These are phyloP conservation scores for Boletus rufocinnamomeus DNA, from an alignment of 768 basidiomycete genomes.

Conservation along the genomic window DNA sequence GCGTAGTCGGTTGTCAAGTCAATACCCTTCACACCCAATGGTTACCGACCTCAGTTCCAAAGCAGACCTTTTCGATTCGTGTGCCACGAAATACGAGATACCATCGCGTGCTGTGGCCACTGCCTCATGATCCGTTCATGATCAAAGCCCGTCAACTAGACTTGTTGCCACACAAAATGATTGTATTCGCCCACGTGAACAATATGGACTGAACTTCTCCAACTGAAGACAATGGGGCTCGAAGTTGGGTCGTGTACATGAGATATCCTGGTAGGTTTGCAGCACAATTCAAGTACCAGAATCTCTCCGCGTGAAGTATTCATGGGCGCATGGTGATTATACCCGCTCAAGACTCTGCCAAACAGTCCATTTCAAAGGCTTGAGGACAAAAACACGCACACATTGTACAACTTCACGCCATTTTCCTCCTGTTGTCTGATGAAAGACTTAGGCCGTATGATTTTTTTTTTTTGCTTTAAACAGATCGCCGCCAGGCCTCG, in stretches of 20 bases:
- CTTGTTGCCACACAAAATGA: conserved; percentile 2
- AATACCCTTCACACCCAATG: conserved; percentile 69
- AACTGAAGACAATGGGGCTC: not conserved
- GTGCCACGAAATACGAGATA: conserved; percentile 58
- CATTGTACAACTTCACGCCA: not conserved
- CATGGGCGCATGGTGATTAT: not conserved
- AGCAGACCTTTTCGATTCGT: conserved; percentile 62
- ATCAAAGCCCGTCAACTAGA: not conserved
- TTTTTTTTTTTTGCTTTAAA: not conserved
- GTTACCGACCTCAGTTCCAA: conserved; percentile 63
- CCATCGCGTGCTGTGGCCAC: conserved; percentile 49
- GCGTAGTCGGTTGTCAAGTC: conserved; percentile 43
- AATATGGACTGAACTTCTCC: not conserved
- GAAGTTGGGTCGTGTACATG: not conserved
- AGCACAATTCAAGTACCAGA: not conserved
- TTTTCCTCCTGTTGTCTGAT: not conserved
- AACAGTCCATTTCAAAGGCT: not conserved
- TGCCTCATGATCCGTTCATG: conserved; percentile 8
- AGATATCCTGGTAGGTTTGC: not conserved
- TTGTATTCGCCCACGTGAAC: not conserved
- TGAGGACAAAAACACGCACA: not conserved
- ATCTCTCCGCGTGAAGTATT: not conserved
- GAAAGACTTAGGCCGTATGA: not conserved
- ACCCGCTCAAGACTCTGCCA: not conserved
- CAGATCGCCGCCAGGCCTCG: not conserved